A percentile compares a stretch with the other conserved stretches of the same genome.
These are phyloP conservation scores for Phytophthora niederhauseri DNA, from an alignment of 352 stramenopile genomes.

Conservation along the genomic window DNA sequence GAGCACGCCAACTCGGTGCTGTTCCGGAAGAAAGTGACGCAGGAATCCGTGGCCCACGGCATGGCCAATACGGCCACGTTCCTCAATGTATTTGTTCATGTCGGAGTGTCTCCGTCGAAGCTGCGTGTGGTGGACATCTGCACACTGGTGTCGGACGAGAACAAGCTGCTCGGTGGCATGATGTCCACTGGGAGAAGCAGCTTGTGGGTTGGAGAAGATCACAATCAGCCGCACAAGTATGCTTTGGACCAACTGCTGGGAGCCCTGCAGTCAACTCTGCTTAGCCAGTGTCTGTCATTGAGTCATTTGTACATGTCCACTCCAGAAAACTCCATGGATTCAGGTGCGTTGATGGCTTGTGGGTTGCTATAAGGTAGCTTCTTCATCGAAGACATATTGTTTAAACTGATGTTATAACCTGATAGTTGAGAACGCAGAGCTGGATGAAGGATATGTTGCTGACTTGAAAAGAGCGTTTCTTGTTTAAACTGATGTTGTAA, in stretches of 20 bases:
- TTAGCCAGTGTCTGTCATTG: conserved; percentile 69
- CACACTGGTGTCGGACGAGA: conserved; percentile 66
- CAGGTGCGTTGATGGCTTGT: conserved; percentile 36
- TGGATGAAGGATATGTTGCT: conserved; percentile 75
- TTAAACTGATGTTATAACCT: background rate
- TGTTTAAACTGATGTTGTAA: background rate
- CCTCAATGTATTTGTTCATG: conserved; percentile 73
- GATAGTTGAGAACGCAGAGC: conserved; percentile 49
- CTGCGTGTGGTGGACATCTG: conserved; percentile 76
- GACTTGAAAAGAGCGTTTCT: conserved; percentile 57
- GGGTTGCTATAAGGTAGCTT: background rate
- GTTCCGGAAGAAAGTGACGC: conserved; percentile 71
- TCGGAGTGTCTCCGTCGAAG: conserved; percentile 81
- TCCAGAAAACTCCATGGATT: conserved; percentile 69
- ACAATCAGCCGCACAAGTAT: conserved; percentile 52
- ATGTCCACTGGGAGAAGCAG: conserved; percentile 45
- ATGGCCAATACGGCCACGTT: conserved; percentile 71
- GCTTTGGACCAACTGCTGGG: conserved; percentile 69
- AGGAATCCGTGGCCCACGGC: conserved; percentile 66
- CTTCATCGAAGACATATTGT: background rate
- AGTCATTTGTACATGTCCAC: conserved; percentile 83
- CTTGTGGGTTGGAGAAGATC: conserved; percentile 40
- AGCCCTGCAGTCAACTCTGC: conserved; percentile 69
- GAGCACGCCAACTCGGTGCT: conserved; percentile 63
- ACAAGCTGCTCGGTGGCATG: conserved; percentile 65